phyloP scores from a whole-genome alignment of 306 rosid species.

The Prunus fruticosa region DNA sequence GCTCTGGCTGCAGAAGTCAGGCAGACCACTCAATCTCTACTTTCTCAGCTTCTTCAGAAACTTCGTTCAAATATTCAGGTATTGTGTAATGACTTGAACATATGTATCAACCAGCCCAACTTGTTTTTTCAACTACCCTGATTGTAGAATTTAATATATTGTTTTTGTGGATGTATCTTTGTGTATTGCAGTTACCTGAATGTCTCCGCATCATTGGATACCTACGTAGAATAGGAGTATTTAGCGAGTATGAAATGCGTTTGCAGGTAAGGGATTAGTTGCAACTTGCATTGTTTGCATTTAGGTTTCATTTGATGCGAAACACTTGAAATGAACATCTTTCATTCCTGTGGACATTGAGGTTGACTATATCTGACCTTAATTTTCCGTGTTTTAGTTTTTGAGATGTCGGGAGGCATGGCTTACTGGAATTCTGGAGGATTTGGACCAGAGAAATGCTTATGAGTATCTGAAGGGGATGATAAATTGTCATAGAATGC shows the following conservation, averaged over 20 bases:
- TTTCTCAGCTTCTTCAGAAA: conserved; percentile 92
- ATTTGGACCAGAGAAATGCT: conserved; percentile 82
- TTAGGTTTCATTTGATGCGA: background rate
- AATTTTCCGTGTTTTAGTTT: conserved; percentile 50
- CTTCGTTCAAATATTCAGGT: conserved; percentile 99
- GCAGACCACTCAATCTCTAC: conserved; percentile 92
- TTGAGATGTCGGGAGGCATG: conserved; percentile 96
- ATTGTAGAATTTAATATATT: conserved; percentile 6
- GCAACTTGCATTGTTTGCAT: background rate
- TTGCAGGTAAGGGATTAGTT: conserved; percentile 56
- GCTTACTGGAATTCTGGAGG: conserved; percentile 95
- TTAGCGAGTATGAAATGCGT: conserved; percentile 96
- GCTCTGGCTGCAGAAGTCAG: conserved; percentile 86
- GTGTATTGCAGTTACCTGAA: conserved; percentile 75
- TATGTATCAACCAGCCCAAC: background rate
- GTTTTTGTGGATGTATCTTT: conserved; percentile 11
- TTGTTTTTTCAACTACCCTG: conserved; percentile 14
- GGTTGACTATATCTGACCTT: conserved; percentile 27
- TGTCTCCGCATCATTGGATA: conserved; percentile 96
- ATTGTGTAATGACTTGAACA: conserved; percentile 11
- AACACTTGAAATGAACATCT: background rate
- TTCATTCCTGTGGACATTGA: background rate
- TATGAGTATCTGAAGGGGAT: conserved; percentile 88
- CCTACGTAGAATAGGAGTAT: conserved; percentile 83
- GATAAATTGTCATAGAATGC: conserved; percentile 92